Base-by-base conservation (phyloP, 78 protist genomes). In the Bodo saltans region DNA sequence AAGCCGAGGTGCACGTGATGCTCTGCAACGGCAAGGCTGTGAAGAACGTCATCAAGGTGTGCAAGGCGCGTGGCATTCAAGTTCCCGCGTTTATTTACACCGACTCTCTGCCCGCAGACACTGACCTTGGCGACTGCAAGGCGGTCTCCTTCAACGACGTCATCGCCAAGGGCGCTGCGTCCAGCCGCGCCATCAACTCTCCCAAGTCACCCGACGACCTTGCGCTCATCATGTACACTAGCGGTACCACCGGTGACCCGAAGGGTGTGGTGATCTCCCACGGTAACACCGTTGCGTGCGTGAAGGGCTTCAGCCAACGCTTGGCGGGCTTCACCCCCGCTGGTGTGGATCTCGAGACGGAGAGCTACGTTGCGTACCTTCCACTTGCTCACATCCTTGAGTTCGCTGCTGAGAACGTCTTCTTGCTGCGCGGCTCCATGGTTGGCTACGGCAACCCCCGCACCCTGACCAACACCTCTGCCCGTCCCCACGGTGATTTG, bases 341-440 rank as follows among this genome's bases (percentile, higher is more conserved):
- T 3, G 47, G 8, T n/a, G n/a, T n/a, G n/a, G n/a, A n/a, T n/a
- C n/a, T n/a, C n/a, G 53, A 27, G 0, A 68, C 72, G 26, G 89
- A 90, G 74, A 83, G 73, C 28, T 86, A 89, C 74, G 47, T 93
- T 74, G 89, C 94, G 29, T 96, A 93, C 83, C 86, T 96, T 32
- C 98, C 98, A 37, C 90, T 95, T 69, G 97, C 98, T 29, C 98
- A 96, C 84, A 79, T 94, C 69, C 75, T 96, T 35, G 98, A 96
- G 88, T 78, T 93, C 42, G 70, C 85, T 2, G 35, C 88, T 11
- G 80, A 79, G 41, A 28, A 67, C 34, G 12, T 32, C 72, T 1
- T 34, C 21, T 2, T 87, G 8, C 11, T 32, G n/a, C 27, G 0
- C 35, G 93, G 93, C n/a, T 1, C 3, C 2, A 0, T 11, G 28